phyloP scores from a whole-genome alignment of 495 filamentous ascomycete genomes.

The Neurospora pannonica region DNA sequence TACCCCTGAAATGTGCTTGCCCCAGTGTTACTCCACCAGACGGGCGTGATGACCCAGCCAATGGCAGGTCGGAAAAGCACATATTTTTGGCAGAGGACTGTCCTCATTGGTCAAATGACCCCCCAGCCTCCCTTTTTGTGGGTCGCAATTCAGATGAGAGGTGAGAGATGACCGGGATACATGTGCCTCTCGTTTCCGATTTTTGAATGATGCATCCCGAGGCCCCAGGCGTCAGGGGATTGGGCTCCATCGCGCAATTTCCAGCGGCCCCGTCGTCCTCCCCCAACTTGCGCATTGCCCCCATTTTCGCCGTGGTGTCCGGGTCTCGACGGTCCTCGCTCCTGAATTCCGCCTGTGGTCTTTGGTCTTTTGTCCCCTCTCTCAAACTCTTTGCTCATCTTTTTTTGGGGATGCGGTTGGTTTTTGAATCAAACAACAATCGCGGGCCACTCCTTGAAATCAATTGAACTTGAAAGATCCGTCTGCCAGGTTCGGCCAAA shows the following conservation, averaged over 20 bases:
- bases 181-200: not conserved
- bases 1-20: conserved; percentile 21
- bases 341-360: not conserved
- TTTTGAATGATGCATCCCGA: not conserved
- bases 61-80: conserved; percentile 1
- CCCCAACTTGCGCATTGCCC: not conserved
- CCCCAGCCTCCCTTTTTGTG: conserved; percentile 1
- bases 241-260: not conserved
- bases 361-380: not conserved
- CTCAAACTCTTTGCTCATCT: not conserved
- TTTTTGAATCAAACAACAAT: not conserved
- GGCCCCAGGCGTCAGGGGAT: not conserved
- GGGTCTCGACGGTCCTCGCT: not conserved
- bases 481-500: not conserved
- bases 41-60: conserved; percentile 11
- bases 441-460: not conserved
- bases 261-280: not conserved
- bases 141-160: conserved; percentile 8
- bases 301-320: not conserved
- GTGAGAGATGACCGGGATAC: not conserved
- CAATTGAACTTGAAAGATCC: not conserved
- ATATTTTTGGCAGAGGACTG: conserved; percentile 4
- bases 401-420: not conserved
- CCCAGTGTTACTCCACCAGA: conserved; percentile 4
- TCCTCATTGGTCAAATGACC: conserved; percentile 13